Evolutionary conservation across 2,329 filamentous ascomycete species (phyloP), one percentile per base, ranked within the genome.

Genomic region (Venturia asperata): DNA sequence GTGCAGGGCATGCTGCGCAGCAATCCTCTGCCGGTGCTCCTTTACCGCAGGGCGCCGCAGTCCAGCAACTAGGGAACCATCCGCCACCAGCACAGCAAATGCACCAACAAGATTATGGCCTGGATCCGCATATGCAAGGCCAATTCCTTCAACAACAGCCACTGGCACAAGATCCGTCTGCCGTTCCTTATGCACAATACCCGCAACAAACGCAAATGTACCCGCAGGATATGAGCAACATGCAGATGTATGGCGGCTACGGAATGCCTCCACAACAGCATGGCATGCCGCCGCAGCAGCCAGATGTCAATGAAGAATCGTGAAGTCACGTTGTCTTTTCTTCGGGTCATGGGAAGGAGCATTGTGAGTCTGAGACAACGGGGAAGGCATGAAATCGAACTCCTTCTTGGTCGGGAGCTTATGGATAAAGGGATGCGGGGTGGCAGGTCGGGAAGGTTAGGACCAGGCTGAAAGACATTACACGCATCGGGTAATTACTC

Each of bases 191-290:
- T 74, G 89, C 87, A 17, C 91, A 94, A 72, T 63, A 66, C 52
- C 43, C 58, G 27, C 84, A 89, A 58, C 88, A 90, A 70, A 76
- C 74, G 62, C 52, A 58, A n/a, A 95, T 97, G 83, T 96, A 92
- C 73, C 83, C 87, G 65, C 87, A 89, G 65, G 87, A 91, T 34
- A 62, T 62, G 58, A 10, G 43, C 17, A 61, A 42, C 27, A 39
- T 43, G 68, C 86, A 85, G 68, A 96, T 97, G 82, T 97, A 97
- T 75, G 30, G 52, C 21, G 63, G 27, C 19, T 64, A 64, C 37
- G 42, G 87, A 68, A 90, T 96, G 83, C 87, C 89, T 70, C 85
- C 89, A 68, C 91, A 95, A 41, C 63, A 58, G 30, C 52, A 58
- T 11, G 52, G 52, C 15, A 58, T 58, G 52, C 52, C 52, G 19